Base-by-base conservation (phyloP, 345 rosid genomes). In the Pugionium dolabratum region DNA sequence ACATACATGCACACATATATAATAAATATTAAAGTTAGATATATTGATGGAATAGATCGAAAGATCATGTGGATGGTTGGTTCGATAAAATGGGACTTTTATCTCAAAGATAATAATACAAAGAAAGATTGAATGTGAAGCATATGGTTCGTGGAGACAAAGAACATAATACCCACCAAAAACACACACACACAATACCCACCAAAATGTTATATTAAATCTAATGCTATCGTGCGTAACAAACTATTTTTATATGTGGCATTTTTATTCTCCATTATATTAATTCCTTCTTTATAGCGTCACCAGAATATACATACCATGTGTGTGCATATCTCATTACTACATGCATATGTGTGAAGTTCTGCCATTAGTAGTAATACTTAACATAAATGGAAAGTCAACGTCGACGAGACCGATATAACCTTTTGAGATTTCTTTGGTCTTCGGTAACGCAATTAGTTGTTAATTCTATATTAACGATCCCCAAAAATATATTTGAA, bases 251-350 rank as follows among this genome's bases (percentile, higher is more conserved):
- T 3, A 36, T 66, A 33, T 35, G 72, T 60, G 50, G 50, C 72
- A n/a, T 46, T 59, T 54, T 59, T 62, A 59, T 43, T 64, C 71
- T 44, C 57, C 52, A 29, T 43, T 9, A 11, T 36, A 39, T 45
- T 45, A 72, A 70, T 83, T 85, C 73, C 73, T 74, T 69, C 76
- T 63, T 64, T 60, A 68, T 83, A 76, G 66, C 77, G 74, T 84
- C 83, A 82, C 52, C 48, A 59, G 47, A 58, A 41, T 59, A 66
- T 45, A 25, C 72, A 52, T 39, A 43, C 62, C 76, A 65, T 73
- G 76, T 73, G 67, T 44, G 9, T 49, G 9, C 44, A 46, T 53
- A 45, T 40, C 26, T 28, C 2, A 39, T 5, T 26, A 28, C 28
- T 5, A 36, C n/a, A 50, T 40, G 6, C 7, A 58, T 44, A 41